A percentile compares a stretch with the other conserved stretches of the same genome.
Evolutionary conservation across 106 monocot genomes (phyloP).

Genomic region (Allium sativum): DNA sequence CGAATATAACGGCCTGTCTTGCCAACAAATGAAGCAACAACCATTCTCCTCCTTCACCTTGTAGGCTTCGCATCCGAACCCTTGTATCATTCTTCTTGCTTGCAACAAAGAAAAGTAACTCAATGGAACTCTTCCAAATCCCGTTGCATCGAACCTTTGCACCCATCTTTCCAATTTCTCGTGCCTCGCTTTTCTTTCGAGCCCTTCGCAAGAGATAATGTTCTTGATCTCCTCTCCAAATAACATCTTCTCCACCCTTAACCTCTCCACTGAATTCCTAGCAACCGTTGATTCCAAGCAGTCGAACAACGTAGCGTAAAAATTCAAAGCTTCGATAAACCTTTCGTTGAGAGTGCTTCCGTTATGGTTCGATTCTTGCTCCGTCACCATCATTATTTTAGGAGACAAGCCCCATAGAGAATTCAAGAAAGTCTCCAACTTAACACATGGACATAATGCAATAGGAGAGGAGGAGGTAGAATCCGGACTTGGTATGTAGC

Average conservation of each 20-base stretch:
- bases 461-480: conserved; percentile 18
- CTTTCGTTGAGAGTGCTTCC: conserved; percentile 33
- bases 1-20: conserved; percentile 45
- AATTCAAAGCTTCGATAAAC: conserved; percentile 81
- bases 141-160: conserved; percentile 30
- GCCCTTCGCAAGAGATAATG: conserved; percentile 58
- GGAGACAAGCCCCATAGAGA: conserved; percentile 48
- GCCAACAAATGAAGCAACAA: conserved; percentile 52
- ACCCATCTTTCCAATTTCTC: conserved; percentile 60
- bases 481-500: conserved; percentile 26
- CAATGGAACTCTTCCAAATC: conserved; percentile 38
- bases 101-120: conserved; percentile 38
- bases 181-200: conserved; percentile 59
- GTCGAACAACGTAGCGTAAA: conserved; percentile 89
- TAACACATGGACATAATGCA: conserved; percentile 4
- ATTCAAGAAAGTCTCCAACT: conserved; percentile 36
- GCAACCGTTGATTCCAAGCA: conserved; percentile 55
- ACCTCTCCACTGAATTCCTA: conserved; percentile 26
- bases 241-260: conserved; percentile 43
- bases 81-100: conserved; percentile 43
- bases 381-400: conserved; percentile 64
- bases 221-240: conserved; percentile 70
- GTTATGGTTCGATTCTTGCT: conserved; percentile 84
- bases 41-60: conserved; percentile 45
- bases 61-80: conserved; percentile 35